A percentile compares a stretch with the other conserved stretches of the same genome.
Conservation (phyloP, 257 asterid species). For the Nicotiana undulata region DNA sequence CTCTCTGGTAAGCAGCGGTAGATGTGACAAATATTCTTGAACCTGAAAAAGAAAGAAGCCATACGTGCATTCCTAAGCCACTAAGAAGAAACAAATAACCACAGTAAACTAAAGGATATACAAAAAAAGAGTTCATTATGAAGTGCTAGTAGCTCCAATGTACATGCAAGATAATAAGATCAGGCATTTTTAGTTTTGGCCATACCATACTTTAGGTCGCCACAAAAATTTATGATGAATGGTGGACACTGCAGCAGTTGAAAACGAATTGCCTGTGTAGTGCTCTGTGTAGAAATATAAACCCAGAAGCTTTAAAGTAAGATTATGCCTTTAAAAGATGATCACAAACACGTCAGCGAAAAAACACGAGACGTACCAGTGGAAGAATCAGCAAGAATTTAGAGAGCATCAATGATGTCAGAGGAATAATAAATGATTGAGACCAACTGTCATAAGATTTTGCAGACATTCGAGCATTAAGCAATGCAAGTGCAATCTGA, state of each 20-base stretch:
- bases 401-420: conserved; percentile 69
- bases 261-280: conserved; percentile 65
- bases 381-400: conserved; percentile 79
- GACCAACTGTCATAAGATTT: conserved; percentile 70
- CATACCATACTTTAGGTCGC: conserved; percentile 89
- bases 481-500: conserved; percentile 68
- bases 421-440: conserved; percentile 42
- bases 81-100: background rate
- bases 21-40: background rate
- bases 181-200: background rate
- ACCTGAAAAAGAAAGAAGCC: background rate
- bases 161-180: background rate
- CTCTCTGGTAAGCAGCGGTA: background rate
- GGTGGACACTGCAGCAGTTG: conserved; percentile 90
- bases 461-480: conserved; percentile 77
- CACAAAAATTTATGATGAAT: conserved; percentile 54
- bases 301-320: conserved; percentile 2
- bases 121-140: background rate
- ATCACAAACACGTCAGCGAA: conserved; percentile 7
- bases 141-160: background rate
- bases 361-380: conserved; percentile 43
- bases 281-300: conserved; percentile 43
- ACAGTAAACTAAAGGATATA: background rate
- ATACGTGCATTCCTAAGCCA: background rate
- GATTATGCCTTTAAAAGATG: background rate